Base-by-base conservation (phyloP, 2,329 filamentous ascomycete genomes). In the Calonectria hawksworthii region DNA sequence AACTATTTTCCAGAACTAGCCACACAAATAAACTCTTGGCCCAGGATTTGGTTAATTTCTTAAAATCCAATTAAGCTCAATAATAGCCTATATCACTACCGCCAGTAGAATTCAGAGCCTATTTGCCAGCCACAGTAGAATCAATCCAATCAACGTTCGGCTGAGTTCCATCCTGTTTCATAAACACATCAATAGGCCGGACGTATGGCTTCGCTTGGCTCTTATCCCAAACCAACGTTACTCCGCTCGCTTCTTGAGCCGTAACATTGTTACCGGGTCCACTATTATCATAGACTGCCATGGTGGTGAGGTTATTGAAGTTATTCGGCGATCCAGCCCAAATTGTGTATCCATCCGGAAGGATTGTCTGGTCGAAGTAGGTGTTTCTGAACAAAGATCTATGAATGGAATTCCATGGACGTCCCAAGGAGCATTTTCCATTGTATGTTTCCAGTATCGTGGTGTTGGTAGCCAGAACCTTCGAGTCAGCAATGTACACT, bases 331-430 rank as follows among this genome's bases (percentile, higher is more conserved):
- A 38, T 13, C 68, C 68, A 11, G 44, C 52, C 68, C 74, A 76
- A 16, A 51, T 30, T 1, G 69, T 90, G 79, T 92, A 93, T 2
- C 91, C 91, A 1, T 83, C 85, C 0, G 88, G 84, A 54, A 84
- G 78, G 38, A 93, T 88, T 52, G 87, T 89, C 4, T 85, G 85
- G 78, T 93, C 90, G 23, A 92, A 84, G 75, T 89, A 90, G 9
- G 85, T 87, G 28, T 88, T 83, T 47, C 89, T 87, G 78, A 92
- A 92, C 74, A 93, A 85, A 64, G 88, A 90, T 28, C 90, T 87
- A 77, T 92, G 90, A 28, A 85, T 83, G 0, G 87, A 84, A 79
- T 93, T 93, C 88, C 91, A 93, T 1, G 91, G 91, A 14, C 92
- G 84, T 11, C 91, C 91, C 0, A 93, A 86, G 0, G 90, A 86